Evolutionary conservation across 2,329 filamentous ascomycete species (phyloP), one percentile per base, ranked within the genome.

Genomic region (Penicillium psychrosexuale): DNA sequence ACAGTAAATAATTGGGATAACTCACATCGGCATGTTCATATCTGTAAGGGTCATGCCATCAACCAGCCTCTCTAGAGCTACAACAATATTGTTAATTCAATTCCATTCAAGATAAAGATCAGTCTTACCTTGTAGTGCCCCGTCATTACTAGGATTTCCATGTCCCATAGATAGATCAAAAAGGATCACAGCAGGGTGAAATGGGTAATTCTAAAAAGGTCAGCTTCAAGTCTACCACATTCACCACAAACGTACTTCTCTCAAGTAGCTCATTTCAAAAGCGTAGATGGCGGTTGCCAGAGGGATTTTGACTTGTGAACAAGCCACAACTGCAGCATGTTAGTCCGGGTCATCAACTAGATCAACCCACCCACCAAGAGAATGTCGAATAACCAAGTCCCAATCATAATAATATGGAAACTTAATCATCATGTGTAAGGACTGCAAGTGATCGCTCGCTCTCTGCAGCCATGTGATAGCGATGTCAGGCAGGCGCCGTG

Each of bases 391-490:
- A 19, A 84, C 80, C 11, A 89, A 73, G 33, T 83, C 81, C 31
- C 93, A 77, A 51, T 92, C 85, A 24, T 82, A 72, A 1, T 82
- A 82, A 59, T 86, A 82, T 7, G 78, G 88, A 19, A 36, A 30
- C 2, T 12, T 12, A n/a, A 9, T n/a, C 13, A 82, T 78, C 51
- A 84, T 82, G 19, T 67, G 64, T 4, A 48, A 53, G 15, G 53
- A 8, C 47, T 81, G 79, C 27, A 92, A 76, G 28, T 85, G 65
- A 11, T 84, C 75, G 46, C 83, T 78, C 3, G 89, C 85, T 60
- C 89, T 81, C 52, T 86, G 80, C 0, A 96, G 75, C 94, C 93
- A 97, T 64, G 82, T 85, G 1, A 80, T 69, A 0, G 90, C 87
- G 42, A 80, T 11, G 3, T 50, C 64, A 58, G 79, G 80, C 48